Evolutionary conservation across 2,329 filamentous ascomycete genomes (phyloP).

Genomic region (Mariannaea sp.): DNA sequence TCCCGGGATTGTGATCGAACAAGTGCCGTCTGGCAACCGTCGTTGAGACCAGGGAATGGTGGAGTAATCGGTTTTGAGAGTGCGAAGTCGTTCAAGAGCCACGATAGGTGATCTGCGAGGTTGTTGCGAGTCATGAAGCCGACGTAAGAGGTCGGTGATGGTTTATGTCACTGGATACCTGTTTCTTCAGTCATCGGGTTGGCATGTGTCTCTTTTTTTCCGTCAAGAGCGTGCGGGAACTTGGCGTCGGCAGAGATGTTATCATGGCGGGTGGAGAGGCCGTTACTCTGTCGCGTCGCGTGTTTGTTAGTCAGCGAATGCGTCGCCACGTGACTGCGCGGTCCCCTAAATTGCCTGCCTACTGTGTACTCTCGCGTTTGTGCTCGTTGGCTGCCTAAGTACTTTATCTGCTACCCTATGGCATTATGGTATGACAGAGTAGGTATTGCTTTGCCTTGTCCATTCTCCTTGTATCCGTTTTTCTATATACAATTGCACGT

Average conservation of each 20-base stretch:
- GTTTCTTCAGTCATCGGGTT: too few species aligned
- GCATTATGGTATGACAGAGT: too few species aligned
- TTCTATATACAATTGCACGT: too few species aligned
- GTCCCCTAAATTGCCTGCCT: slow-evolving; percentile 15
- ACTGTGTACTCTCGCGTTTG: too few species aligned
- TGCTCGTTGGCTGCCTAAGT: too few species aligned
- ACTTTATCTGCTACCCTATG: too few species aligned
- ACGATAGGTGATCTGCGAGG: slow-evolving; percentile 60
- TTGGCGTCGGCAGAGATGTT: slow-evolving; percentile 29
- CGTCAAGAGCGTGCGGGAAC: slow-evolving; percentile 13
- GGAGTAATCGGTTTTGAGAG: slow-evolving; percentile 48
- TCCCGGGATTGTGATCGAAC: slow-evolving; percentile 36
- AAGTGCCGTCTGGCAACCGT: slow-evolving; percentile 32
- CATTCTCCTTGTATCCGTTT: too few species aligned
- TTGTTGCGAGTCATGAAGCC: slow-evolving; percentile 68
- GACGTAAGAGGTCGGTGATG: slow-evolving; percentile 34
- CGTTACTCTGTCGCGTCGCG: slow-evolving; percentile 38
- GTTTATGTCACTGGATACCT: slow-evolving; percentile 18
- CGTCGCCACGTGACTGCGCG: slow-evolving; percentile 35
- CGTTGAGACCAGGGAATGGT: slow-evolving; percentile 43
- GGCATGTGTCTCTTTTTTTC: too few species aligned
- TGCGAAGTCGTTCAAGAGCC: slow-evolving; percentile 57
- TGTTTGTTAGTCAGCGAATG: slow-evolving; percentile 43
- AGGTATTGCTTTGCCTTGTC: too few species aligned
- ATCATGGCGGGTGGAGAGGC: slow-evolving; percentile 26